Evolutionary conservation across 345 rosid species (phyloP).

Genomic region (Brassica juncea): DNA sequence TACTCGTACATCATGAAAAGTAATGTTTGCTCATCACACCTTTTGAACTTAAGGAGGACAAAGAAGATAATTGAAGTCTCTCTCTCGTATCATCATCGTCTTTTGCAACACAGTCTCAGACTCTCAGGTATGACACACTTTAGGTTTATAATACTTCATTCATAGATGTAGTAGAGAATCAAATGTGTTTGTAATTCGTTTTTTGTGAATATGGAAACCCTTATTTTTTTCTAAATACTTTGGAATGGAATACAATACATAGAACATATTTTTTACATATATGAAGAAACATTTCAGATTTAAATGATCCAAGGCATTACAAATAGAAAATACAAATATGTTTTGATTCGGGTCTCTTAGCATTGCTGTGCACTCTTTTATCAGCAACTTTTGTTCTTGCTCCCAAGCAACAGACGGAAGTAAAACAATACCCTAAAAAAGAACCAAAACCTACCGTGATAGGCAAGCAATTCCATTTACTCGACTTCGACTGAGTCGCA

Average conservation of each 20-base stretch:
- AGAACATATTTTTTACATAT: slow-evolving; percentile 1
- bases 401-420: slow-evolving; percentile 72
- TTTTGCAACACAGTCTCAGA: slow-evolving; percentile 3
- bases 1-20: slow-evolving; percentile 51
- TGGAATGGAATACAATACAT: slow-evolving; percentile 12
- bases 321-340: slow-evolving; percentile 21
- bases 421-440: slow-evolving; percentile 81
- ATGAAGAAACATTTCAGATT: neutral
- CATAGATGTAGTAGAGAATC: slow-evolving; percentile 13
- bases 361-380: neutral
- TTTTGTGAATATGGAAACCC: neutral
- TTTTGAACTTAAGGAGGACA: slow-evolving; percentile 19
- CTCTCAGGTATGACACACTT: slow-evolving; percentile 37
- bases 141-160: slow-evolving; percentile 34
- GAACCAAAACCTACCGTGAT: slow-evolving; percentile 87
- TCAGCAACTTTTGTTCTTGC: slow-evolving; percentile 41
- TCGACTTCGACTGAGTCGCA: slow-evolving; percentile 50
- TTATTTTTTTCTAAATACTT: neutral
- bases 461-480: slow-evolving; percentile 79
- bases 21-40: slow-evolving; percentile 21
- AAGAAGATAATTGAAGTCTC: slow-evolving; percentile 10
- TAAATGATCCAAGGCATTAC: slow-evolving; percentile 15
- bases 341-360: neutral
- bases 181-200: neutral
- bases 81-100: slow-evolving; percentile 8